These are phyloP conservation scores for Paraurostyla sp. DNA, from an alignment of 73 alveolate genomes.

Conservation along the genomic window DNA sequence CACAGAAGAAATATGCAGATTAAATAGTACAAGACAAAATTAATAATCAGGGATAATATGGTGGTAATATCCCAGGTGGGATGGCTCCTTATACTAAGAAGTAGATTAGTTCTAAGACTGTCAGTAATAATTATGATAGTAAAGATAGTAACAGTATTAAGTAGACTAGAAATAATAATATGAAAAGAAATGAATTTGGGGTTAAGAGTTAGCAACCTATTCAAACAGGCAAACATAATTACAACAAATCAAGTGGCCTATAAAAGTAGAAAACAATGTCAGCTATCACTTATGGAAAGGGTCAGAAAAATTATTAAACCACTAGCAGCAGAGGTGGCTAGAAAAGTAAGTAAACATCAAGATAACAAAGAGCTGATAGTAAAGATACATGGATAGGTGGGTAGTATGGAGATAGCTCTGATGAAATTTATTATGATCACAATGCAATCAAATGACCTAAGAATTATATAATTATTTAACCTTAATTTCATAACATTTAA, in stretches of 20 bases:
- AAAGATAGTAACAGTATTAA: constrained; percentile 32
- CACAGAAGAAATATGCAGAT: background rate
- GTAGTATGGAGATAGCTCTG: background rate
- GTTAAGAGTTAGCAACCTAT: background rate
- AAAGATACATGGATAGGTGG: constrained; percentile 29
- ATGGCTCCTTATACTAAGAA: no score
- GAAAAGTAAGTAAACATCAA: background rate
- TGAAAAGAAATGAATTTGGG: background rate
- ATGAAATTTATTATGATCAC: constrained; percentile 33
- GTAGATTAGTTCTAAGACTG: background rate
- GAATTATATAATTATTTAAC: no score
- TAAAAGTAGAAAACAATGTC: background rate
- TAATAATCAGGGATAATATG: background rate
- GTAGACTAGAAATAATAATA: background rate
- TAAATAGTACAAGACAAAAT: background rate
- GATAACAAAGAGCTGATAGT: background rate
- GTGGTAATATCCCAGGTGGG: background rate
- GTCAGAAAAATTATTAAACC: background rate
- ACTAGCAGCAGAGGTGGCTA: background rate
- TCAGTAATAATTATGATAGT: background rate
- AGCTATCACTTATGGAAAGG: background rate
- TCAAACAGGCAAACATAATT: background rate
- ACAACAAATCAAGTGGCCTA: background rate
- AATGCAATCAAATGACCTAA: no score
- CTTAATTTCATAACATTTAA: no score